Base-by-base conservation (phyloP, 768 basidiomycete species). In the Boletus tylopilopsis region DNA sequence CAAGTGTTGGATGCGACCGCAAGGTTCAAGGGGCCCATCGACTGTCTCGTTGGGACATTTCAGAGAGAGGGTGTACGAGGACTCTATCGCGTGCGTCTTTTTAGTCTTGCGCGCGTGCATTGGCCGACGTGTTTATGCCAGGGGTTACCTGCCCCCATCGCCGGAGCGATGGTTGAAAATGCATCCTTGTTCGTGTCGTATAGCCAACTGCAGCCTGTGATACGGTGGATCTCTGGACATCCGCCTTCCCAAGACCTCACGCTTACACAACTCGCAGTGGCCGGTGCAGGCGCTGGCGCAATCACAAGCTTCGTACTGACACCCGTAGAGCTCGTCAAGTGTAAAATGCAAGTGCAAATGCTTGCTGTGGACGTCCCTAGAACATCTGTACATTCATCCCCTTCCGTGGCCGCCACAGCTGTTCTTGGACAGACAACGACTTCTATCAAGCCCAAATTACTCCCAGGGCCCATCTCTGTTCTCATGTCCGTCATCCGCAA, bases 331-430 rank as follows among this genome's bases (percentile, higher is more conserved):
- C 84, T 96, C 42, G 81, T 97, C 50, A 96, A 98, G 70, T 96
- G 93, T 73, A 91, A 92, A 68, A 95, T 97, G 93, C 94, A 96
- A 67, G 94, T 96, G 2, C 93, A 95, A 64, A 86, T 91, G 80
- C 81, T 95, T 19, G 70, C 76, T 18, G 51, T 68, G 2, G 50
- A 38, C 21, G 32, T 22, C 2, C 48, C 70, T 8, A 48, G 50
- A 24, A 34, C 55, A 8, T 49, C 63, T 11, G n/a, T 57, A 1
- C 48, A 54, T 7, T 21, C 61, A 18, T 21, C 49, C 5, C 30
- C 57, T 9, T 51, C 63, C 12, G 40, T 58, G 11, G 23, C 63
- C 16, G 51, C 57, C 1, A 21, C 63, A 8, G 55, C 54, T 12
- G 46, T 32, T 40, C 55, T 53, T 11, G 45, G 35, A n/a, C 46